phyloP scores from a whole-genome alignment of 2,329 filamentous ascomycete genomes.

The Pseudogymnoascus sp. region DNA sequence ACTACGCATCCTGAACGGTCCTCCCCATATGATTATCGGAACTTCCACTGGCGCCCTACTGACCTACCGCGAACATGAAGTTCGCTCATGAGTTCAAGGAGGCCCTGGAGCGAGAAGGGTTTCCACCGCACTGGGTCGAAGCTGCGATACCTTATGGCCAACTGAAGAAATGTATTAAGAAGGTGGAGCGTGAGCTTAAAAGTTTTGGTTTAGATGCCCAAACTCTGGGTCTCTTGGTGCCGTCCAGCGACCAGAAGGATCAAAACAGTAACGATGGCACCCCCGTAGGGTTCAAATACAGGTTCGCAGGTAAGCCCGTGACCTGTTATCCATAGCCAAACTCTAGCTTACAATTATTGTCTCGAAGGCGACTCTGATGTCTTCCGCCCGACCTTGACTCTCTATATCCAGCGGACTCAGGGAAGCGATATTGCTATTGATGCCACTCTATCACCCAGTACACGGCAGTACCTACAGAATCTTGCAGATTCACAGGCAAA shows the following conservation, averaged over 20 bases:
- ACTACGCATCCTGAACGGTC: neutral
- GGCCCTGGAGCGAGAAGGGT: constrained; percentile 62
- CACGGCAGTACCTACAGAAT: constrained; percentile 55
- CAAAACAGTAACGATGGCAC: constrained; percentile 23
- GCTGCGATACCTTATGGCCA: constrained; percentile 76
- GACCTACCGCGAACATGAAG: constrained; percentile 55
- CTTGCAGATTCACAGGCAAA: neutral
- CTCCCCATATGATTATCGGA: neutral
- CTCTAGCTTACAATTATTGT: neutral
- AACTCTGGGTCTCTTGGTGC: constrained; percentile 59
- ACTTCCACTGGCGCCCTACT: neutral
- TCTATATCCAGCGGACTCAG: constrained; percentile 60
- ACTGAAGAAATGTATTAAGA: constrained; percentile 84
- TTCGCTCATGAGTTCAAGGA: constrained; percentile 74
- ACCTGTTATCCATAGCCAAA: neutral
- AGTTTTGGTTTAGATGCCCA: constrained; percentile 65
- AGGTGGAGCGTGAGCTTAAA: constrained; percentile 64
- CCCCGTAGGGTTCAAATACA: constrained; percentile 44
- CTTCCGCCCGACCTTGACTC: constrained; percentile 62
- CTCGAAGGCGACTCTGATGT: constrained; percentile 33
- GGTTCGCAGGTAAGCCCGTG: constrained; percentile 41
- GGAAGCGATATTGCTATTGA: constrained; percentile 54
- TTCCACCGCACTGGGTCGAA: constrained; percentile 64
- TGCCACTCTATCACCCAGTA: constrained; percentile 51
- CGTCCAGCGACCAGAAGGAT: constrained; percentile 6